These are phyloP conservation scores for Ophiosphaerella herpotricha DNA, from an alignment of 2,329 filamentous ascomycete genomes.

Conservation along the genomic window DNA sequence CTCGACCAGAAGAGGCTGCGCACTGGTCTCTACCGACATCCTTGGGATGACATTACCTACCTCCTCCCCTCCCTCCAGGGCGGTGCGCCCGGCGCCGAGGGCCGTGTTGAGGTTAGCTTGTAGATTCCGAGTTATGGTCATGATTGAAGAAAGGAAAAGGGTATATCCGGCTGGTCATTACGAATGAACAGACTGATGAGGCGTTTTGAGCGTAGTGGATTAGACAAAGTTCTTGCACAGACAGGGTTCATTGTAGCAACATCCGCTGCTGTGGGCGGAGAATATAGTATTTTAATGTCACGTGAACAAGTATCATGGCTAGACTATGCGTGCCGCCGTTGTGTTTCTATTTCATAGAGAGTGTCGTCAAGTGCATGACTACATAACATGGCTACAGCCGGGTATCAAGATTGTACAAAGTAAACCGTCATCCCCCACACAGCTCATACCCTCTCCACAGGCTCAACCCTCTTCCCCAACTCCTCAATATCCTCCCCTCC, in stretches of 20 bases:
- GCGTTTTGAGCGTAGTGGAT: constrained; percentile 35
- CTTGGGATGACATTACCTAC: constrained; percentile 69
- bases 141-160: constrained; percentile 16
- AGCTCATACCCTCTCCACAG: constrained; percentile 54
- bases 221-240: constrained; percentile 33
- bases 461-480: constrained; percentile 50
- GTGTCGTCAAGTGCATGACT: neutral
- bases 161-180: constrained; percentile 32
- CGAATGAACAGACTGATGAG: constrained; percentile 25
- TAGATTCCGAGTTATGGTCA: constrained; percentile 31
- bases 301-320: constrained; percentile 17
- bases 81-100: constrained; percentile 47
- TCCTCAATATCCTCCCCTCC: constrained; percentile 44
- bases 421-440: constrained; percentile 7
- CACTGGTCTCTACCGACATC: constrained; percentile 95
- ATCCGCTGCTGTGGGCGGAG: constrained; percentile 33
- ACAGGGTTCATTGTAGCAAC: constrained; percentile 37
- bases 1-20: constrained; percentile 99
- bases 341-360: neutral
- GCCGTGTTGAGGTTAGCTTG: constrained; percentile 49
- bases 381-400: constrained; percentile 13
- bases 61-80: constrained; percentile 46
- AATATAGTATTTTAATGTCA: constrained; percentile 39
- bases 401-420: constrained; percentile 38
- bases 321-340: neutral